Conservation (phyloP, 1,284 basidiomycete genomes). For the Tetrapyrgos nigripes region DNA sequence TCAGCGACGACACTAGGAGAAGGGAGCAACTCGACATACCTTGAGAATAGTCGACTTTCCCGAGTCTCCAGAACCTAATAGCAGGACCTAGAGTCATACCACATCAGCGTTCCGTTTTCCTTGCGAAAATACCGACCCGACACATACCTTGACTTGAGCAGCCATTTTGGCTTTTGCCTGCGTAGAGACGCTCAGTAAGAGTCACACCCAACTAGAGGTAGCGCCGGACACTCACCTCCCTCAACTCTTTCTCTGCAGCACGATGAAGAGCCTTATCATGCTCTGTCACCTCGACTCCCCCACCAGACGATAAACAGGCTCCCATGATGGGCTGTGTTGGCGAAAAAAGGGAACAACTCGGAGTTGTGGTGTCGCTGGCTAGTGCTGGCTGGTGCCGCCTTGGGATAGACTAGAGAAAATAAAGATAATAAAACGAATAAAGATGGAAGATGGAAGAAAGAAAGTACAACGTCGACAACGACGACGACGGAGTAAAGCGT, state of each 20-base stretch:
- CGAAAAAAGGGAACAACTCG: too few species aligned
- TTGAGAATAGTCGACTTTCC: constrained; percentile 94
- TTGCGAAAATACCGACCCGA: background rate
- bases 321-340: constrained; percentile 60
- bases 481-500: too few species aligned
- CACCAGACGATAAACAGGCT: constrained; percentile 72
- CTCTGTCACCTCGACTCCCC: constrained; percentile 59
- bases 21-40: constrained; percentile 47
- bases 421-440: too few species aligned
- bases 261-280: constrained; percentile 56
- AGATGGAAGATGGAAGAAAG: too few species aligned
- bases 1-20: background rate
- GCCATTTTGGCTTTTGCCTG: constrained; percentile 74
- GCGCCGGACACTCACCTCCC: constrained; percentile 53
- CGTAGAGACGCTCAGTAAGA: constrained; percentile 6
- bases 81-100: constrained; percentile 62
- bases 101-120: constrained; percentile 18
- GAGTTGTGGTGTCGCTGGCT: background rate
- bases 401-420: background rate
- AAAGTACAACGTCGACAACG: too few species aligned
- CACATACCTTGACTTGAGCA: constrained; percentile 80
- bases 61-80: constrained; percentile 92
- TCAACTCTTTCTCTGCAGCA: constrained; percentile 58
- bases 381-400: background rate
- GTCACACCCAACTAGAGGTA: background rate